Percentiles rank a stretch among this genome's conserved stretches.
These are phyloP conservation scores for Ogataea wickerhamii DNA, from an alignment of 805 yeast genomes.

Conservation along the genomic window DNA sequence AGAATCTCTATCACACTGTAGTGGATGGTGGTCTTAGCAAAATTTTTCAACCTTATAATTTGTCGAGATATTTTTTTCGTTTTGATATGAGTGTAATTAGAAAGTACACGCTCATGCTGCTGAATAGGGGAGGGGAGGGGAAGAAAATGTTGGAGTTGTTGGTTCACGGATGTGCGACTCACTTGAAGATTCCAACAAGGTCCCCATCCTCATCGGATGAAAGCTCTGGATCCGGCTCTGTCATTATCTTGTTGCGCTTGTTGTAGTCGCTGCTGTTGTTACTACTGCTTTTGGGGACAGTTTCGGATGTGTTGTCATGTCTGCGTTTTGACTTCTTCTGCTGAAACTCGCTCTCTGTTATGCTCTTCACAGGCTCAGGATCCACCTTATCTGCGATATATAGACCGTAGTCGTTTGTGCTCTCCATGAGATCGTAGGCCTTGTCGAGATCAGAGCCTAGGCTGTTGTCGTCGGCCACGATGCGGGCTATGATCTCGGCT, in stretches of 20 bases:
- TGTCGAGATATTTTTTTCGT: not conserved
- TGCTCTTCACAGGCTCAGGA: slow-evolving; percentile 9
- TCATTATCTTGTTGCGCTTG: no score
- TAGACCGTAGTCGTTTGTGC: slow-evolving; percentile 39
- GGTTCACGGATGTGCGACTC: no score
- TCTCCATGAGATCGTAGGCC: slow-evolving; percentile 45
- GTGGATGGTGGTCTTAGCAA: not conserved
- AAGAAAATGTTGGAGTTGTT: no score
- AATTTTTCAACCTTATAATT: not conserved
- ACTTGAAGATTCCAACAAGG: not conserved
- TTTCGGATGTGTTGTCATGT: no score
- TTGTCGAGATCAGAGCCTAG: slow-evolving; percentile 33
- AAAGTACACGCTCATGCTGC: no score
- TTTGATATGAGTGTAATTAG: not conserved
- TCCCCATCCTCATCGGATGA: slow-evolving; percentile 1
- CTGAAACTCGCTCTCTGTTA: no score
- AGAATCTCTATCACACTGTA: not conserved
- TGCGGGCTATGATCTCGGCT: slow-evolving; percentile 54
- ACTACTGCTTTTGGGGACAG: no score
- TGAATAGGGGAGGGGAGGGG: no score
- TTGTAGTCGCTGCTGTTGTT: no score
- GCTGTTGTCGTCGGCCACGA: slow-evolving; percentile 45
- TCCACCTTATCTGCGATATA: slow-evolving; percentile 31
- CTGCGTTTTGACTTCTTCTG: no score
- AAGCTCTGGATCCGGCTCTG: not conserved